phyloP scores from a whole-genome alignment of 2,329 filamentous ascomycete genomes.

The Aspergillus proliferans region DNA sequence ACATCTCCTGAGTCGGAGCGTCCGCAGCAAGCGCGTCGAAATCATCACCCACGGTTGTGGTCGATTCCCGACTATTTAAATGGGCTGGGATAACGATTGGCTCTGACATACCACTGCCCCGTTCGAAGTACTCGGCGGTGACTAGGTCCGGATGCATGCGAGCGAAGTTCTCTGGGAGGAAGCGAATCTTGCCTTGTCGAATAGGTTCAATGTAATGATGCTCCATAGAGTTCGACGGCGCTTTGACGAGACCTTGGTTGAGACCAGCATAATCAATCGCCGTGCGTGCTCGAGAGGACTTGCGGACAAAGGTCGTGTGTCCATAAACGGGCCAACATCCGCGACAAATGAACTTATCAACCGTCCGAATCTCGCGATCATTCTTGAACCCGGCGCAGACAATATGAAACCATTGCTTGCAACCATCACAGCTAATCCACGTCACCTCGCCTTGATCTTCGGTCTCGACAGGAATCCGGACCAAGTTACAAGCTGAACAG shows the following conservation, averaged over 20 bases:
- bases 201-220: constrained; percentile 64
- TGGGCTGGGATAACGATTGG: constrained; percentile 61
- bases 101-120: constrained; percentile 57
- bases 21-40: constrained; percentile 27
- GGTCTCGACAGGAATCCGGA: constrained; percentile 46
- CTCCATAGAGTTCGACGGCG: constrained; percentile 57
- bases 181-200: constrained; percentile 57
- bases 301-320: constrained; percentile 61
- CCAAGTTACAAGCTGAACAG: constrained; percentile 54
- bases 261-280: constrained; percentile 63
- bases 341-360: constrained; percentile 63
- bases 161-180: constrained; percentile 57
- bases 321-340: constrained; percentile 55
- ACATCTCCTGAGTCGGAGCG: constrained; percentile 34
- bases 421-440: constrained; percentile 64
- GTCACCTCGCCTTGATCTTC: constrained; percentile 50
- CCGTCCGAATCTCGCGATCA: constrained; percentile 57
- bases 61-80: constrained; percentile 51
- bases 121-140: constrained; percentile 58
- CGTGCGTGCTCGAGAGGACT: constrained; percentile 58
- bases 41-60: constrained; percentile 16
- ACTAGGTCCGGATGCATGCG: constrained; percentile 59
- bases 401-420: constrained; percentile 63
- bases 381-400: constrained; percentile 61
- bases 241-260: constrained; percentile 60